Percentiles rank a stretch among this genome's conserved stretches.
Evolutionary conservation across 805 yeast species (phyloP).

Genomic region (Lachancea fermentati): DNA sequence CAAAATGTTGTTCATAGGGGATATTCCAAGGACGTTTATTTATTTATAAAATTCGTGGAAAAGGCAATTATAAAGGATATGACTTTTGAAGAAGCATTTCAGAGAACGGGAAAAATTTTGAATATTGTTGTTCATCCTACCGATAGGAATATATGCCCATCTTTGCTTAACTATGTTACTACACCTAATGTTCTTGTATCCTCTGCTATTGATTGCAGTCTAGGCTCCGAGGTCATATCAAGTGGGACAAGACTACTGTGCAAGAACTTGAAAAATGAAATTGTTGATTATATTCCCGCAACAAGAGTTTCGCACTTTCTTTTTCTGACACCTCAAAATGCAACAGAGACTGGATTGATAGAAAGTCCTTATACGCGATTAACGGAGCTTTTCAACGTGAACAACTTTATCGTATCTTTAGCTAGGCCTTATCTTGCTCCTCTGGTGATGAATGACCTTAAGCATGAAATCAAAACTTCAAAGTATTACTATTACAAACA

Average conservation of each 20-base stretch:
- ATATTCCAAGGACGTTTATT: slow-evolving; percentile 77
- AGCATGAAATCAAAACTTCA: slow-evolving; percentile 50
- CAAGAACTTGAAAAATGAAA: slow-evolving; percentile 56
- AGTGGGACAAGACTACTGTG: slow-evolving; percentile 51
- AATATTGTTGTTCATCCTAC: slow-evolving; percentile 85
- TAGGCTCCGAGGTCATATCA: slow-evolving; percentile 64
- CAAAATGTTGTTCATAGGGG: slow-evolving; percentile 75
- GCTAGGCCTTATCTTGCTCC: slow-evolving; percentile 96
- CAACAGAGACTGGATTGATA: slow-evolving; percentile 35
- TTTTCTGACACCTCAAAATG: slow-evolving; percentile 43
- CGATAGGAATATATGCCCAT: slow-evolving; percentile 51
- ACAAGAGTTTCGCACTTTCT: slow-evolving; percentile 15
- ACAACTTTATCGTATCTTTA: slow-evolving; percentile 83
- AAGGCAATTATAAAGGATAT: slow-evolving; percentile 67
- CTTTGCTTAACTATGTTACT: slow-evolving; percentile 78
- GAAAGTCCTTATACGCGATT: slow-evolving; percentile 79
- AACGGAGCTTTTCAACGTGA: slow-evolving; percentile 90
- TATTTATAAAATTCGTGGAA: slow-evolving; percentile 69
- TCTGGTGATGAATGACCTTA: slow-evolving; percentile 72
- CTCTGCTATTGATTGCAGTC: slow-evolving; percentile 85
- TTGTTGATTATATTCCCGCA: slow-evolving; percentile 45
- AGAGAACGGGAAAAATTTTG: slow-evolving; percentile 68
- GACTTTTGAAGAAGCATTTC: slow-evolving; percentile 91
- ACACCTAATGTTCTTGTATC: slow-evolving; percentile 88
- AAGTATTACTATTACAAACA: slow-evolving; percentile 34